Conservation (phyloP, 164 flowering plant genomes). For the Macadamia integrifolia region DNA sequence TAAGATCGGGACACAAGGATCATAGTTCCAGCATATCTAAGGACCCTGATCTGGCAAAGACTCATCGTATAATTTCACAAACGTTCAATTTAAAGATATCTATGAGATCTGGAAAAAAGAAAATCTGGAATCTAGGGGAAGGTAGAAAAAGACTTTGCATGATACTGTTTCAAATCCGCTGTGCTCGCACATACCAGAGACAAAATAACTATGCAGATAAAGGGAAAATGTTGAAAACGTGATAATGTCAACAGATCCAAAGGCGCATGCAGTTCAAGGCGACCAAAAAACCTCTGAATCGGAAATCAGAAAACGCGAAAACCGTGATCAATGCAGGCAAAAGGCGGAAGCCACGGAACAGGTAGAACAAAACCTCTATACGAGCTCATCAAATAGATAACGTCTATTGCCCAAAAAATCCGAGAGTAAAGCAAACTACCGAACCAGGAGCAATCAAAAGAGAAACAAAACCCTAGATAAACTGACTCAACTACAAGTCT, state of each 20-base stretch:
- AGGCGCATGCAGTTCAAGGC: neutral
- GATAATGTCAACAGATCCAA: conserved; percentile 5
- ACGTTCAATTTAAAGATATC: no score
- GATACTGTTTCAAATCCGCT: no score
- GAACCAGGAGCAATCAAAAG: neutral
- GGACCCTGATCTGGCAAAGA: no score
- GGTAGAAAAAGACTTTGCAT: no score
- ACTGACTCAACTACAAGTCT: conserved; percentile 38
- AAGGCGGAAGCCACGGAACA: neutral
- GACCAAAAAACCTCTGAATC: no score
- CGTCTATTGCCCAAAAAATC: conserved; percentile 5
- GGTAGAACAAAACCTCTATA: neutral
- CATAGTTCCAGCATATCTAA: no score
- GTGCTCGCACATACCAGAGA: no score
- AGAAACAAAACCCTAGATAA: neutral
- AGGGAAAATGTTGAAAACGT: neutral
- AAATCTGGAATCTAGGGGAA: no score
- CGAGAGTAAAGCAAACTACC: neutral
- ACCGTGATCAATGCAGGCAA: conserved; percentile 10
- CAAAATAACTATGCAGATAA: no score
- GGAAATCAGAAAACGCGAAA: neutral
- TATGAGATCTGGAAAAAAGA: no score
- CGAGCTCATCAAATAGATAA: neutral
- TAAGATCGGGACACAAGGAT: no score
- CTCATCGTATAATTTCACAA: no score